Percentiles rank a stretch among this genome's conserved stretches.
phyloP scores from a whole-genome alignment of 768 basidiomycete genomes.

The Phanerodontia chrysosporium region DNA sequence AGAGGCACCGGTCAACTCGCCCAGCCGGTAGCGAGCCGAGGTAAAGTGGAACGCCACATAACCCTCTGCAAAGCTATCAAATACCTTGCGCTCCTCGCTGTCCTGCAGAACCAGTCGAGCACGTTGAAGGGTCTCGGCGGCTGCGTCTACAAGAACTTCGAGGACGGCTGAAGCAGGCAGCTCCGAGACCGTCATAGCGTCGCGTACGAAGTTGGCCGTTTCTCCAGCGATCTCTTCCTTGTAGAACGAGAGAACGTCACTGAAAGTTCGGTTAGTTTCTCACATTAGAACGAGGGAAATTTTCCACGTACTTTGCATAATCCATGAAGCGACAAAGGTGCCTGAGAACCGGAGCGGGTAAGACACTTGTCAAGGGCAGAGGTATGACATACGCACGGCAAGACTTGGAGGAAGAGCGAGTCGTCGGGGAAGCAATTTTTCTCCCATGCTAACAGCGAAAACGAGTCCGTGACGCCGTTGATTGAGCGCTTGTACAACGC shows the following conservation, averaged over 20 bases:
- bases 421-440: background rate
- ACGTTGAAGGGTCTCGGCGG: background rate
- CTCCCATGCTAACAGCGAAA: background rate
- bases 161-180: background rate
- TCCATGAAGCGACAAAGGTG: background rate
- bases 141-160: background rate
- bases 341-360: background rate
- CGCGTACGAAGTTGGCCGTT: slow-evolving; percentile 6
- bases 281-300: too few species aligned
- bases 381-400: slow-evolving; percentile 5
- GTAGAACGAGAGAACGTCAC: slow-evolving; percentile 10
- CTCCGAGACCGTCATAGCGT: background rate
- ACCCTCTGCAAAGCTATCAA: background rate
- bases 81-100: background rate
- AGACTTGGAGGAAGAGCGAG: background rate
- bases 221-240: slow-evolving; percentile 10
- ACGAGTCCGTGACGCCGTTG: background rate
- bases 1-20: background rate
- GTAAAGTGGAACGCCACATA: slow-evolving; percentile 8
- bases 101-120: background rate
- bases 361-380: too few species aligned
- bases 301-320: background rate
- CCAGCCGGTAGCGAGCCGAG: slow-evolving; percentile 6
- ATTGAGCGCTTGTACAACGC: background rate
- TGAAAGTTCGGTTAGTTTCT: background rate